Evolutionary conservation across 1,139 yeast genomes (phyloP), one percentile per base, ranked within the genome.

Genomic region (Blastobotrys apis): DNA sequence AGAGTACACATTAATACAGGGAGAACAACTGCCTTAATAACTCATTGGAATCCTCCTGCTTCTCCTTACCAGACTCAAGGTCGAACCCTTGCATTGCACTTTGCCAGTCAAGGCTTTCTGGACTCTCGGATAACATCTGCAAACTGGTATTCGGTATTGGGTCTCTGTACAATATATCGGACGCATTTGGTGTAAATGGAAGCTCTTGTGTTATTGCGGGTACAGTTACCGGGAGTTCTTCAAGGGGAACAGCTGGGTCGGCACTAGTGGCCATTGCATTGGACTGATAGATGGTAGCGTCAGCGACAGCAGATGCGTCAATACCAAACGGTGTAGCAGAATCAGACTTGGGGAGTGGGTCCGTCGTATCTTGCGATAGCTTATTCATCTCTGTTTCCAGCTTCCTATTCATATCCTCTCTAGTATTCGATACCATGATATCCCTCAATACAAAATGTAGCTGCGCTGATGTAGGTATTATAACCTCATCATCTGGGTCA

Each of bases 1-100:
- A n/a, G n/a, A n/a, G n/a, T n/a, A n/a, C n/a, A n/a, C n/a, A n/a
- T n/a, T n/a, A n/a, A n/a, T n/a, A n/a, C n/a, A n/a, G n/a, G 3
- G 43, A 33, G 27, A 39, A 39, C n/a, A 39, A 29, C 20, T 34
- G 38, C 16, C 25, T 25, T 21, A 39, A 21, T 10, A 39, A 27
- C 17, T 26, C 38, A 5, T 39, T 36, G 16, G 43, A 21, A 15
- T 39, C 33, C 15, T 19, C 38, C 6, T 22, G 29, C 3, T 20
- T n/a, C 33, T 16, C 21, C 5, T 29, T 19, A 5, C 12, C 16
- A 6, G 23, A 4, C 17, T 33, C 26, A 8, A 34, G 12, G 30
- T 22, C 38, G 17, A 34, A 8, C 4, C 16, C 19, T 5, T 22
- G 17, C 19, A 25, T 8, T 5, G 36, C 25, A 8, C 10, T 5